These are phyloP conservation scores for Thraustochytrium striatum DNA, from an alignment of 352 stramenopile genomes.

Conservation along the genomic window DNA sequence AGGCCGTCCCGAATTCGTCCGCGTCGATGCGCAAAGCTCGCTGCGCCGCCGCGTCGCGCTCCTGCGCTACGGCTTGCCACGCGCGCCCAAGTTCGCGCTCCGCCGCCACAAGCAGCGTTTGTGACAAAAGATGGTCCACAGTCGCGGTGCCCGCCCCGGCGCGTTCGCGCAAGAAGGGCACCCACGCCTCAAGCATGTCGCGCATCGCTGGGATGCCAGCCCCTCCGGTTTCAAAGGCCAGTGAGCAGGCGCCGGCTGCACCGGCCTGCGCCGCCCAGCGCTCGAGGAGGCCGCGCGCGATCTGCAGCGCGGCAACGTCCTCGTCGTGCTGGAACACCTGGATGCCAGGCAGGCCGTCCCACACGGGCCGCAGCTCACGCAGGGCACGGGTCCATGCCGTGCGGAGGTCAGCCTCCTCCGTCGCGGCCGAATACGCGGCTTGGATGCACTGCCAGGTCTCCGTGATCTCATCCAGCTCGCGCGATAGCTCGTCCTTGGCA, in stretches of 20 bases:
- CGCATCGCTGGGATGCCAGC: not conserved
- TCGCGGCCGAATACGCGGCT: not conserved
- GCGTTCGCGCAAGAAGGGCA: not conserved
- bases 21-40: not conserved
- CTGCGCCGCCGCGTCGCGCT: not conserved
- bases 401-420: not conserved
- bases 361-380: not conserved
- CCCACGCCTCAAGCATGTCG: not conserved
- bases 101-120: not conserved
- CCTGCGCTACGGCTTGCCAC: not conserved
- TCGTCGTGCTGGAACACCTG: not conserved
- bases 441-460: not conserved
- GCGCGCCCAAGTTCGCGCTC: slow-evolving; percentile 10
- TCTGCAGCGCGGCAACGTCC: not conserved
- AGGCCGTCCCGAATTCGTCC: not conserved
- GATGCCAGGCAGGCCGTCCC: not conserved
- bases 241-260: not conserved
- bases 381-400: not conserved
- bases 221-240: not conserved
- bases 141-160: not conserved
- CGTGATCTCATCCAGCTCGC: not conserved
- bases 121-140: not conserved
- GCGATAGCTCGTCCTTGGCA: not conserved
- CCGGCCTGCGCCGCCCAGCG: not conserved
- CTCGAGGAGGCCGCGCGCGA: not conserved